Evolutionary conservation across 192 early-diverging fungal genomes (phyloP).

Genomic region (Entomortierella lignicola): DNA sequence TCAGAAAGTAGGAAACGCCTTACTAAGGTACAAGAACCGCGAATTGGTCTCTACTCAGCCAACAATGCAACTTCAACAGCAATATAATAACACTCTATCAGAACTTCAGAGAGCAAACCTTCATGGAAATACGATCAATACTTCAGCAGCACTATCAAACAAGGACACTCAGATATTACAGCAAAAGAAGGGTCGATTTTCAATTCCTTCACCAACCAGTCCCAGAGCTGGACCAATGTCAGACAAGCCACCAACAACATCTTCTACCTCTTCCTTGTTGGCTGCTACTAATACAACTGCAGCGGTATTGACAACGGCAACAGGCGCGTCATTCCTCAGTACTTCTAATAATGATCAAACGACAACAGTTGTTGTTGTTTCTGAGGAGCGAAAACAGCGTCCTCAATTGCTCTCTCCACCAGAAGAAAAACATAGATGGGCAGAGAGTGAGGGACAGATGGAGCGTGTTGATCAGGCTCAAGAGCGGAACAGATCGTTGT

Average conservation of each 20-base stretch:
- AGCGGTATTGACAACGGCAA: background rate
- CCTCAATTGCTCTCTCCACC: conserved; percentile 36
- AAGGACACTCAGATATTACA: background rate
- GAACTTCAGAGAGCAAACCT: background rate
- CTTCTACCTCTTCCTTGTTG: background rate
- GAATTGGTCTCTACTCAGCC: background rate
- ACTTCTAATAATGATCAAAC: background rate
- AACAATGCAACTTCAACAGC: background rate
- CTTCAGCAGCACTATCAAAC: background rate
- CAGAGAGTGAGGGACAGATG: conserved; percentile 7
- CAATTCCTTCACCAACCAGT: conserved; percentile 35
- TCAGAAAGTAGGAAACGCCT: conserved; percentile 52
- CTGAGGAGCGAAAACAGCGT: conserved; percentile 1
- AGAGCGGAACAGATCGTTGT: background rate
- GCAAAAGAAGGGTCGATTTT: conserved; percentile 18
- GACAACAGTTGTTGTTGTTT: conserved; percentile 14
- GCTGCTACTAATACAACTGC: background rate
- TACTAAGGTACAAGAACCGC: conserved; percentile 19
- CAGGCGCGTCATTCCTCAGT: background rate
- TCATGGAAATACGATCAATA: background rate
- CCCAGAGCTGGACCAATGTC: conserved; percentile 40
- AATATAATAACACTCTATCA: background rate
- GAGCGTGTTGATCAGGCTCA: background rate
- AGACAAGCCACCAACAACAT: conserved; percentile 5
- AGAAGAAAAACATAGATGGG: conserved; percentile 24